Conservation (phyloP, 768 basidiomycete genomes). For the Suillus weaverae region DNA sequence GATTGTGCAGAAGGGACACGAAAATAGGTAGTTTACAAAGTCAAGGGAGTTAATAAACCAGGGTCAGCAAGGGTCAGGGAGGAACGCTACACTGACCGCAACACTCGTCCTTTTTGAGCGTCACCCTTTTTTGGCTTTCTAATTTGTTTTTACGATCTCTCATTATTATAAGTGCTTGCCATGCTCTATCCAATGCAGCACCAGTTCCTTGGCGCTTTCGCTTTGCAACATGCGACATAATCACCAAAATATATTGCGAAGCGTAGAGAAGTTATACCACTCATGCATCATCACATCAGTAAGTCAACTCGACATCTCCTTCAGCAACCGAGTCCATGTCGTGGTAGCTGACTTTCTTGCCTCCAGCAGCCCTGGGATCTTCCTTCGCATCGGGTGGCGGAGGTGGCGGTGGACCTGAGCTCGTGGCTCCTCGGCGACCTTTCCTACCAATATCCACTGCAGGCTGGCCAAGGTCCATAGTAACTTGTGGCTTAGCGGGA, state of each 20-base stretch:
- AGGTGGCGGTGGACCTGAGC: constrained; percentile 63
- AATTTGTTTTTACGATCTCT: background rate
- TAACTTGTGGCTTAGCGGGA: constrained; percentile 73
- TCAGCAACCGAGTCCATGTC: constrained; percentile 95
- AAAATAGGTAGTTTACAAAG: background rate
- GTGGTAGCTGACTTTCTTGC: constrained; percentile 89
- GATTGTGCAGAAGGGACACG: background rate
- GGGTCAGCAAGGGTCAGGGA: background rate
- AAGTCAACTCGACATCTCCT: constrained; percentile 62
- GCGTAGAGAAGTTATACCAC: constrained; percentile 18
- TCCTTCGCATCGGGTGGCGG: constrained; percentile 89
- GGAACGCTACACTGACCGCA: background rate
- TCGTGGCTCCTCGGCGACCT: constrained; percentile 38
- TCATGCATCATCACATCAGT: constrained; percentile 29
- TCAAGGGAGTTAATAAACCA: background rate
- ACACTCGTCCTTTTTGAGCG: constrained; percentile 2
- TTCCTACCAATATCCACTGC: constrained; percentile 31
- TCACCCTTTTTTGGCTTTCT: background rate
- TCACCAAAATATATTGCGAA: constrained; percentile 29
- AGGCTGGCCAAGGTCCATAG: constrained; percentile 44
- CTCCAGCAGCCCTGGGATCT: constrained; percentile 88
- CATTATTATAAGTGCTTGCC: background rate
- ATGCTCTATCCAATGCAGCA: background rate
- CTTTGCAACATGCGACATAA: constrained; percentile 6
- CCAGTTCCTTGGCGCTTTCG: background rate